These are phyloP conservation scores for Groenewaldozyma tartarivorans DNA, from an alignment of 805 yeast genomes.

Conservation along the genomic window DNA sequence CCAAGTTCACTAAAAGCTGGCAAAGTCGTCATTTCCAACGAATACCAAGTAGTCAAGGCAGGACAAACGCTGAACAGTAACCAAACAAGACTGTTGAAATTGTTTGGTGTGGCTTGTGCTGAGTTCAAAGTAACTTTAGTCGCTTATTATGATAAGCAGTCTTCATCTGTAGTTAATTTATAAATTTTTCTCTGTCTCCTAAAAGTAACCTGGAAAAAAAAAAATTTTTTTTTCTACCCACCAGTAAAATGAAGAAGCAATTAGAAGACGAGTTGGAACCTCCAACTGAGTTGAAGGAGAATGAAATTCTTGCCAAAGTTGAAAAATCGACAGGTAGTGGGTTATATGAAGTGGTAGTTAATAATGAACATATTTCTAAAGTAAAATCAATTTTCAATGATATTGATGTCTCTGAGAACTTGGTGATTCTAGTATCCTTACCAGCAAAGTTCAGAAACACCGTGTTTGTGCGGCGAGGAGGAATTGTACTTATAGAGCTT, in stretches of 20 bases:
- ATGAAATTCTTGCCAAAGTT: slow-evolving; percentile 25
- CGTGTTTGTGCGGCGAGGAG: slow-evolving; percentile 28
- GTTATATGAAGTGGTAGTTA: slow-evolving; percentile 24
- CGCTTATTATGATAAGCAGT: slow-evolving; percentile 55
- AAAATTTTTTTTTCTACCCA: too few species aligned
- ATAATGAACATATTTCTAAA: slow-evolving; percentile 7
- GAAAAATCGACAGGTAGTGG: slow-evolving; percentile 24
- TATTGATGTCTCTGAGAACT: slow-evolving; percentile 2
- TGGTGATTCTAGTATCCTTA: slow-evolving; percentile 22
- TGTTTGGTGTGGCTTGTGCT: slow-evolving; percentile 91
- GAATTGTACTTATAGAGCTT: slow-evolving; percentile 23
- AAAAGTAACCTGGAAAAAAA: too few species aligned
- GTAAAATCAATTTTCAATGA: neutral
- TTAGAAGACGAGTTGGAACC: slow-evolving; percentile 21
- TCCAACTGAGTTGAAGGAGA: slow-evolving; percentile 20
- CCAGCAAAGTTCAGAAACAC: slow-evolving; percentile 28
- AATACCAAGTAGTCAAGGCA: slow-evolving; percentile 67
- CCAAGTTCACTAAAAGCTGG: slow-evolving; percentile 90
- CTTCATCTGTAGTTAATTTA: slow-evolving; percentile 1
- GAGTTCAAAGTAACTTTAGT: slow-evolving; percentile 74
- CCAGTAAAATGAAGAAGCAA: slow-evolving; percentile 4
- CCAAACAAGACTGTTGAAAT: slow-evolving; percentile 85
- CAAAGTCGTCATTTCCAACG: slow-evolving; percentile 67
- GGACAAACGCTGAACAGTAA: slow-evolving; percentile 80
- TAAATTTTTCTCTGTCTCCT: neutral